phyloP scores from a whole-genome alignment of 1,284 basidiomycete genomes.

The Moniliella sp. region DNA sequence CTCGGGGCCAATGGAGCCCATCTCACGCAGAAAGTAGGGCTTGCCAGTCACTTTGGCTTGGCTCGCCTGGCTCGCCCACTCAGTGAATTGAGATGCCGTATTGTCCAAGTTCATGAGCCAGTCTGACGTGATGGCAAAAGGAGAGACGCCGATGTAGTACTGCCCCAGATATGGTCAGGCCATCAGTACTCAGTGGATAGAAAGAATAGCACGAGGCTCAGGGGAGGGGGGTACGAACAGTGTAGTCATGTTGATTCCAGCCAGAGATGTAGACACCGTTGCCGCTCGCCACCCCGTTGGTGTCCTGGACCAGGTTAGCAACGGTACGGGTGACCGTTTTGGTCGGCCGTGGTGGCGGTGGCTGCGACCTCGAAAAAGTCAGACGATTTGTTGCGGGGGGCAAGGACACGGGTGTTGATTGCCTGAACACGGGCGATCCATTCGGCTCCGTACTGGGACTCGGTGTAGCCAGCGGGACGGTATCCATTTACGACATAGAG shows the following conservation, averaged over 20 bases:
- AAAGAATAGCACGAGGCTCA: no score
- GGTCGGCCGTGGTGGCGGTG: no score
- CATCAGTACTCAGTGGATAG: no score
- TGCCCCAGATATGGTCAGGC: no score
- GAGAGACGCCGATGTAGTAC: no score
- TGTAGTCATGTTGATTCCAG: conserved; percentile 26
- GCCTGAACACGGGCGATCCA: conserved; percentile 8
- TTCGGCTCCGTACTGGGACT: conserved; percentile 9
- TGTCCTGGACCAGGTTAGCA: no score
- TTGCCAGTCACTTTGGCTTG: conserved; percentile 15
- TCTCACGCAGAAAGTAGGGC: conserved; percentile 19
- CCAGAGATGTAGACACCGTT: conserved; percentile 20
- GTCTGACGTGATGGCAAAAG: no score
- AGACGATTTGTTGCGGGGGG: conserved; percentile 4
- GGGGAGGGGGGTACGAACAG: no score
- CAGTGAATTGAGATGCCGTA: conserved; percentile 10
- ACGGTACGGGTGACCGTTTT: no score
- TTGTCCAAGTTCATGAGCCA: conserved; percentile 10
- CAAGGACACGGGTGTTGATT: no score
- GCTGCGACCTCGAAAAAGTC: no score
- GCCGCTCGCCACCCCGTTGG: no score
- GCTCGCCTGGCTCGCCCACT: conserved; percentile 11
- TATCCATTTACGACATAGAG: conserved; percentile 12
- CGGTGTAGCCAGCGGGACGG: conserved; percentile 7
- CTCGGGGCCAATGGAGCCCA: conserved; percentile 17